Conservation (phyloP, 1,139 yeast species). For the Pichia inconspicua region DNA sequence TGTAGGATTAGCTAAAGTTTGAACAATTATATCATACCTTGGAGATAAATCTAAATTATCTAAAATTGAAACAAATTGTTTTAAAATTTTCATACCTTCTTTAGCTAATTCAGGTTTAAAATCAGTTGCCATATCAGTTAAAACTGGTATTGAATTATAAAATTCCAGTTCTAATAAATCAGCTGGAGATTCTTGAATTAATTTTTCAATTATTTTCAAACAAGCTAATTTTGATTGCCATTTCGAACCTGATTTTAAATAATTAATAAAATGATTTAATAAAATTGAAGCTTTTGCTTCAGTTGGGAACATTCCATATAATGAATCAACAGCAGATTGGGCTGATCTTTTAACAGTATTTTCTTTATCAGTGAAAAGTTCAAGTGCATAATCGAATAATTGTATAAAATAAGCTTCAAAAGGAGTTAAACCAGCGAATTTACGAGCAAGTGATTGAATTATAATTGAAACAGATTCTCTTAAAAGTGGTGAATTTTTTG, state of each 20-base stretch:
- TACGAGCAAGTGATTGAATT: slow-evolving; percentile 59
- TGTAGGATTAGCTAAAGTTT: slow-evolving; percentile 82
- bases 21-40: slow-evolving; percentile 76
- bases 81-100: slow-evolving; percentile 66
- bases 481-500: slow-evolving; percentile 64
- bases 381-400: slow-evolving; percentile 51
- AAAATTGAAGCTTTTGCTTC: slow-evolving; percentile 73
- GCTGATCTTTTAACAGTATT: slow-evolving; percentile 80
- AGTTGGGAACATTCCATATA: slow-evolving; percentile 63
- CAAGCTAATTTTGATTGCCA: slow-evolving; percentile 91
- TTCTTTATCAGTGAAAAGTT: slow-evolving; percentile 76
- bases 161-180: slow-evolving; percentile 81
- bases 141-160: slow-evolving; percentile 69
- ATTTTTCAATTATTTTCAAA: slow-evolving; percentile 60
- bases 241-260: slow-evolving; percentile 76
- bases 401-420: slow-evolving; percentile 67
- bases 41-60: slow-evolving; percentile 90
- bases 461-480: slow-evolving; percentile 71
- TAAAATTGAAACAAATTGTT: slow-evolving; percentile 66
- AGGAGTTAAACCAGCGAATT: slow-evolving; percentile 60
- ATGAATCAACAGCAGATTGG: slow-evolving; percentile 56
- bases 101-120: slow-evolving; percentile 93
- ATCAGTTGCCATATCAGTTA: slow-evolving; percentile 87
- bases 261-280: slow-evolving; percentile 51
- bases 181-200: slow-evolving; percentile 73